A percentile compares a stretch with the other conserved stretches of the same genome.
These are phyloP conservation scores for Phytophthora lateralis DNA, from an alignment of 352 stramenopile genomes.

Conservation along the genomic window DNA sequence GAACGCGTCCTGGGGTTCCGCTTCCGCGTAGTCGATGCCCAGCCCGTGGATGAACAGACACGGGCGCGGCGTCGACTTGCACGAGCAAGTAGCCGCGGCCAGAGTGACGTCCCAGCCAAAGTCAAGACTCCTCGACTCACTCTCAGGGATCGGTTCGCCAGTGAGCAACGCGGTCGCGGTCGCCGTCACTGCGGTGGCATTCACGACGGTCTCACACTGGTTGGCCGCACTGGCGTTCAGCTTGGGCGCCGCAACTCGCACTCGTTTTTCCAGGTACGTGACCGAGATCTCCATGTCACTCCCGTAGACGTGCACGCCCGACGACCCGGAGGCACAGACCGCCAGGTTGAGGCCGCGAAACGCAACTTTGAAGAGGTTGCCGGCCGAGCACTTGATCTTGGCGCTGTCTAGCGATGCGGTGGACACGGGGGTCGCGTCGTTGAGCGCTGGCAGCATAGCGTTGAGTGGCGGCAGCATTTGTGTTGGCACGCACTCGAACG, in stretches of 20 bases:
- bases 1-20: conserved; percentile 35
- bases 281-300: conserved; percentile 39
- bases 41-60: conserved; percentile 57
- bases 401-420: conserved; percentile 15
- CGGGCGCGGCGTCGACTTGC: conserved; percentile 36
- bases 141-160: conserved; percentile 26
- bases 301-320: conserved; percentile 28
- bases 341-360: conserved; percentile 36
- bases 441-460: conserved; percentile 32
- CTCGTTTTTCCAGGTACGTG: conserved; percentile 26
- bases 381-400: conserved; percentile 36
- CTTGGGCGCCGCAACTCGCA: conserved; percentile 28
- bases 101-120: conserved; percentile 11
- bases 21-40: conserved; percentile 29
- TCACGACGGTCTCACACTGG: conserved; percentile 22
- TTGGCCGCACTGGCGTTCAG: conserved; percentile 6
- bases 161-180: conserved; percentile 35
- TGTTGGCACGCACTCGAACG: conserved; percentile 28
- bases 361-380: conserved; percentile 38
- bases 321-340: conserved; percentile 31
- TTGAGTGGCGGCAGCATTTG: conserved; percentile 35
- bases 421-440: conserved; percentile 18
- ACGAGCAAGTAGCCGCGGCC: conserved; percentile 28
- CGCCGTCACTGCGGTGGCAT: conserved; percentile 26
- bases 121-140: conserved; percentile 18